Evolutionary conservation across 2,329 filamentous ascomycete genomes (phyloP).

Genomic region (Passalora sequoiae): DNA sequence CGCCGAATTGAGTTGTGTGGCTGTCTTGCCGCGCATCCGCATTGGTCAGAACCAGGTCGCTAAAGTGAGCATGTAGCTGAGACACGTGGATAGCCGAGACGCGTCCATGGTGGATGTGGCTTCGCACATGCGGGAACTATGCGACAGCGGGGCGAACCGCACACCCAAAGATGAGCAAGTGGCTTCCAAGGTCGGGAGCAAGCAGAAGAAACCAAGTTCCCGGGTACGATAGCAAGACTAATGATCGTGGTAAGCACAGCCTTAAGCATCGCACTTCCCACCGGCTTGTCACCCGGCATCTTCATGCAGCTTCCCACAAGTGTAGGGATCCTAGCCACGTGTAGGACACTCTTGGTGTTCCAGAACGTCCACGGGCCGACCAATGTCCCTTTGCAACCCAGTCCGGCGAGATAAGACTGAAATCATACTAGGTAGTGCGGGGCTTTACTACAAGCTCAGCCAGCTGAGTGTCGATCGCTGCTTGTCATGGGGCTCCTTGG

Average conservation of each 20-base stretch:
- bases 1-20: conserved; percentile 1
- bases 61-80: conserved; percentile 2
- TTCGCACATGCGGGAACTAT: background rate
- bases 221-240: background rate
- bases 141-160: conserved; percentile 5
- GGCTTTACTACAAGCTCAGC: too few species aligned
- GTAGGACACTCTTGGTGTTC: too few species aligned
- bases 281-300: conserved; percentile 1
- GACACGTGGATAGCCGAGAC: conserved; percentile 9
- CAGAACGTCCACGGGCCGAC: too few species aligned
- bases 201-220: background rate
- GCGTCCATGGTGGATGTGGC: conserved; percentile 3
- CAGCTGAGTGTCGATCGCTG: too few species aligned
- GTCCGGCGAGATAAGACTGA: too few species aligned
- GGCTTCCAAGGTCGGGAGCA: background rate
- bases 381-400: too few species aligned
- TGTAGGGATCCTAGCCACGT: too few species aligned
- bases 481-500: too few species aligned
- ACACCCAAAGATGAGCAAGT: conserved; percentile 6
- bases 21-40: background rate
- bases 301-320: too few species aligned
- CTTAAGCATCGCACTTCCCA: conserved; percentile 3
- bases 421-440: too few species aligned
- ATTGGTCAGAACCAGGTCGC: conserved; percentile 5
- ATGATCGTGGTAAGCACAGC: conserved; percentile 1